phyloP scores from a whole-genome alignment of 2,329 filamentous ascomycete genomes.

The Phialocephala sp. region DNA sequence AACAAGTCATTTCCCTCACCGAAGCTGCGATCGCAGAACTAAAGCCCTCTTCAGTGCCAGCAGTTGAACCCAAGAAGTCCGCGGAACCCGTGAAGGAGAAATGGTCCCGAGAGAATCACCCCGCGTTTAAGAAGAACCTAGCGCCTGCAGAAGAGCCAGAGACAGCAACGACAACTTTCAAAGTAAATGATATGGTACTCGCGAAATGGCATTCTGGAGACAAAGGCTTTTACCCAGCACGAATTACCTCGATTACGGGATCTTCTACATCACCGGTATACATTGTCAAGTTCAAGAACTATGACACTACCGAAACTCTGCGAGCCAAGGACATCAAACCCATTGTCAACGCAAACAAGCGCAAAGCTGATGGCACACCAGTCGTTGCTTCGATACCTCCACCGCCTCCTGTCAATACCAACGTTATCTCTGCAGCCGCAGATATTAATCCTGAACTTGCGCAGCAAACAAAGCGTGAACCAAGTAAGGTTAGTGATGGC shows the following conservation, averaged over 20 bases:
- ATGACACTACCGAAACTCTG: constrained; percentile 82
- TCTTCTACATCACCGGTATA: constrained; percentile 91
- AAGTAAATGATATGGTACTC: constrained; percentile 87
- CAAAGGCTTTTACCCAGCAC: constrained; percentile 87
- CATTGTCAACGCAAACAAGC: constrained; percentile 73
- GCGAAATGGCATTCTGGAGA: constrained; percentile 93
- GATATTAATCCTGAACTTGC: constrained; percentile 70
- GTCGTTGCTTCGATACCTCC: constrained; percentile 50
- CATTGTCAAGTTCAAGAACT: constrained; percentile 93
- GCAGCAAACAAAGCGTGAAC: constrained; percentile 66
- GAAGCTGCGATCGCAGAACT: constrained; percentile 83
- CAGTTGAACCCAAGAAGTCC: constrained; percentile 47
- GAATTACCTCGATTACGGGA: constrained; percentile 92
- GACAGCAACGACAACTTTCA: constrained; percentile 62
- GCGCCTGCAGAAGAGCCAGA: constrained; percentile 55
- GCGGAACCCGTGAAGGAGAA: constrained; percentile 67
- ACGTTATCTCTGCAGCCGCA: constrained; percentile 45
- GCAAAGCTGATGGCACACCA: constrained; percentile 82
- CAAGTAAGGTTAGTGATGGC: constrained; percentile 66
- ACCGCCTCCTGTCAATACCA: constrained; percentile 47
- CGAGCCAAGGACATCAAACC: constrained; percentile 84
- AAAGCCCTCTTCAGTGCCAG: constrained; percentile 58
- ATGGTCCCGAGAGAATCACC: constrained; percentile 82
- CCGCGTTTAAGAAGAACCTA: constrained; percentile 70
- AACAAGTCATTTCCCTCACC: constrained; percentile 79